Evolutionary conservation across 1,284 basidiomycete genomes (phyloP).

Genomic region (Tilletia horrida): DNA sequence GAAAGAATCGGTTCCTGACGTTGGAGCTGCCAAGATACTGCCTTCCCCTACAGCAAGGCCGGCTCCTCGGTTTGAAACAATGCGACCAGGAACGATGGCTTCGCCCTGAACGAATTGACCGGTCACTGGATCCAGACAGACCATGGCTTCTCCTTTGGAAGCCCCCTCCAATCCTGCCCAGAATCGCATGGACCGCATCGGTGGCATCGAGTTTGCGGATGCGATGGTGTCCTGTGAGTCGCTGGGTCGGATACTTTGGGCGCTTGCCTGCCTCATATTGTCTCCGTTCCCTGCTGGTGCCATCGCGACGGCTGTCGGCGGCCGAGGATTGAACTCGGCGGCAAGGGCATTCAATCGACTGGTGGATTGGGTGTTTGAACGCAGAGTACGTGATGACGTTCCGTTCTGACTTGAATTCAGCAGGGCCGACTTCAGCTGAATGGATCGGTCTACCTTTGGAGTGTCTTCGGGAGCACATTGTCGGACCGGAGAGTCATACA

Average conservation of each 20-base stretch:
- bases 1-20: background rate
- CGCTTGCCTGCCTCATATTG: background rate
- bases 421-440: too few relatives aligned
- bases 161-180: constrained; percentile 39
- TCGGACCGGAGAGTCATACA: constrained; percentile 7
- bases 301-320: constrained; percentile 29
- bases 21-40: constrained; percentile 31
- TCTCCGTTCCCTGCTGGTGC: background rate
- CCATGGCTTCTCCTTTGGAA: constrained; percentile 36
- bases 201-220: background rate
- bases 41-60: constrained; percentile 31
- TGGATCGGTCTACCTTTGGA: background rate
- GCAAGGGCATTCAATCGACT: constrained; percentile 2
- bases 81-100: constrained; percentile 34
- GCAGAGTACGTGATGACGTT: background rate
- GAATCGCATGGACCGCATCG: constrained; percentile 40
- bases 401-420: too few relatives aligned
- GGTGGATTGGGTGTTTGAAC: constrained; percentile 10
- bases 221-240: background rate
- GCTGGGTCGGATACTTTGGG: background rate
- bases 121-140: constrained; percentile 37
- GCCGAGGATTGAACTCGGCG: constrained; percentile 15
- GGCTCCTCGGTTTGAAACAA: constrained; percentile 17
- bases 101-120: constrained; percentile 35
- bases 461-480: background rate